Evolutionary conservation across 257 asterid species (phyloP).

Genomic region (Galeopsis tetrahit): DNA sequence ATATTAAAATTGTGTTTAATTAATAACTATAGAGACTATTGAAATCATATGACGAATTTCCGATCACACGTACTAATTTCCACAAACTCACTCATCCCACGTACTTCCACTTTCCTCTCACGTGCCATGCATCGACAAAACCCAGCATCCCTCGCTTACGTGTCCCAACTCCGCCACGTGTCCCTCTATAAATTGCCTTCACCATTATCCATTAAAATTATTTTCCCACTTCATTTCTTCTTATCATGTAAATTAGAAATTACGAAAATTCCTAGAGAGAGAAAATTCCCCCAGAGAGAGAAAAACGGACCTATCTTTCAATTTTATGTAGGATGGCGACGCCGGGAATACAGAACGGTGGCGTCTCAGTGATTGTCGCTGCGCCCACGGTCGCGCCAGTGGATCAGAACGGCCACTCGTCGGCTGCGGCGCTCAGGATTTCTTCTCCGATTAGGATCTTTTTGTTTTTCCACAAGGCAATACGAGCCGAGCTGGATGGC

Average conservation of each 20-base stretch:
- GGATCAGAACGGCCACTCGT: conserved; percentile 52
- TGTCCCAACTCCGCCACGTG: conserved; percentile 73
- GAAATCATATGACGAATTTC: conserved; percentile 16
- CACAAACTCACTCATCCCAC: conserved; percentile 47
- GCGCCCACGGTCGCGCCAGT: conserved; percentile 47
- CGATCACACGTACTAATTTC: conserved; percentile 29
- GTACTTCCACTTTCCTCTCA: conserved; percentile 46
- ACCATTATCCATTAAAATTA: conserved; percentile 52
- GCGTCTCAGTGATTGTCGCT: conserved; percentile 53
- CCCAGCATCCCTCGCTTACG: conserved; percentile 50
- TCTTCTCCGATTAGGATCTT: conserved; percentile 86
- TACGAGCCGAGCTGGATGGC: conserved; percentile 75
- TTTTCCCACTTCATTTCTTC: conserved; percentile 37
- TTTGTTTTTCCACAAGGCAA: conserved; percentile 79
- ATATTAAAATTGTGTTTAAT: not conserved
- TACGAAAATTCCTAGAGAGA: conserved; percentile 38
- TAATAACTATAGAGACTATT: conserved; percentile 3
- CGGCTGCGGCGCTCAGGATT: conserved; percentile 42
- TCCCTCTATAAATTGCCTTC: conserved; percentile 57
- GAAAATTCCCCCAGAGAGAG: conserved; percentile 31
- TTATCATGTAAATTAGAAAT: conserved; percentile 15
- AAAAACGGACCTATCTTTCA: conserved; percentile 1
- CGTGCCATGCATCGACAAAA: conserved; percentile 58
- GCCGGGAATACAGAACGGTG: conserved; percentile 66
- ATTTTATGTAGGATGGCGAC: conserved; percentile 46